A percentile compares a stretch with the other conserved stretches of the same genome.
Evolutionary conservation across 257 asterid genomes (phyloP).

Genomic region (Orobanche coerulescens): DNA sequence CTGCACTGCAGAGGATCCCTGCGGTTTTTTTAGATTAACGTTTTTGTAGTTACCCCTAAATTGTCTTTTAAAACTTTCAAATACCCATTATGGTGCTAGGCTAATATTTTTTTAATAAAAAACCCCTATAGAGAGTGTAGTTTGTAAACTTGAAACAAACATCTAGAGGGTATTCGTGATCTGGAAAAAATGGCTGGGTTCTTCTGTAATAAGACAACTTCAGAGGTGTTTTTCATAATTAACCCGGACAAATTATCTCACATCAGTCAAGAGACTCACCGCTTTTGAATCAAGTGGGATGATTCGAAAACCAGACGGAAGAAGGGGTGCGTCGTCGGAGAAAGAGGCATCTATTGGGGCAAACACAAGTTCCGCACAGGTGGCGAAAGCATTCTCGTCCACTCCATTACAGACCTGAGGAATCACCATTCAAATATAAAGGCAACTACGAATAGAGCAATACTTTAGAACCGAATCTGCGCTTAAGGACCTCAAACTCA

Average conservation of each 20-base stretch:
- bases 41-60: too few species aligned
- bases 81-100: too few species aligned
- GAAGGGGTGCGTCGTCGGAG: slow-evolving; percentile 95
- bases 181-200: too few species aligned
- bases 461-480: neutral
- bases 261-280: slow-evolving; percentile 27
- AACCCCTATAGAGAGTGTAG: too few species aligned
- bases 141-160: neutral
- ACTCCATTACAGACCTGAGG: slow-evolving; percentile 86
- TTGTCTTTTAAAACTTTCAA: too few species aligned
- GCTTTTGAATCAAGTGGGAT: slow-evolving; percentile 73
- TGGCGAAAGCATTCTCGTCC: slow-evolving; percentile 74
- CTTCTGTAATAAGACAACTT: too few species aligned
- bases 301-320: slow-evolving; percentile 95
- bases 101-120: too few species aligned
- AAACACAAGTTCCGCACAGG: slow-evolving; percentile 79
- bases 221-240: neutral
- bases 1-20: too few species aligned
- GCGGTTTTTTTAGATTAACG: too few species aligned
- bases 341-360: slow-evolving; percentile 97
- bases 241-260: neutral
- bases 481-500: slow-evolving; percentile 24
- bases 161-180: neutral
- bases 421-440: slow-evolving; percentile 6
- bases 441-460: neutral